phyloP scores from a whole-genome alignment of 805 yeast species.

The Clavispora carvajalis region DNA sequence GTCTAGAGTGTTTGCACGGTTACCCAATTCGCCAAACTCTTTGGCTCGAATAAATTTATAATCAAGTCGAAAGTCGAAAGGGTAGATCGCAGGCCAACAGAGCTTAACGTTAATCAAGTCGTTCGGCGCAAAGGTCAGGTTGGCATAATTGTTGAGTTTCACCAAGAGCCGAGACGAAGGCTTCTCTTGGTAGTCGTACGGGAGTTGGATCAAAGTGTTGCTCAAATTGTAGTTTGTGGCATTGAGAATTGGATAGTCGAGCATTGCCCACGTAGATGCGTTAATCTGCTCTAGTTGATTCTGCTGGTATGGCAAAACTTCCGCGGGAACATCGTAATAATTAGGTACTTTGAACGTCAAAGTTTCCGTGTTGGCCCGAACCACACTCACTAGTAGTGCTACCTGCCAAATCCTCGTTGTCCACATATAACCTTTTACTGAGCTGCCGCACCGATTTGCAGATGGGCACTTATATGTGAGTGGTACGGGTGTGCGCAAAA shows the following conservation, averaged over 20 bases:
- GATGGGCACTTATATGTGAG: background rate
- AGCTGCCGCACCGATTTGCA: background rate
- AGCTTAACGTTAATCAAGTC: conserved; percentile 15
- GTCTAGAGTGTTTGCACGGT: conserved; percentile 6
- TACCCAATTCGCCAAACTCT: conserved; percentile 2
- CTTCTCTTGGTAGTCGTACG: conserved; percentile 8
- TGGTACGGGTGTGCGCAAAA: background rate
- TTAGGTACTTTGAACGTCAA: conserved; percentile 26
- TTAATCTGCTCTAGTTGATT: conserved; percentile 3
- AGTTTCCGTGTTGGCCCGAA: conserved; percentile 36
- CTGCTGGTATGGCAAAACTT: background rate
- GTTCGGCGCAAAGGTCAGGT: conserved; percentile 18
- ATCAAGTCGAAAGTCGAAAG: conserved; percentile 8
- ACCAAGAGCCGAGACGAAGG: conserved; percentile 19
- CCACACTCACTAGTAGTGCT: background rate
- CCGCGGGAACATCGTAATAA: conserved; percentile 27
- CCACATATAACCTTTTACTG: too few relatives aligned
- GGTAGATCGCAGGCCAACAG: conserved; percentile 18
- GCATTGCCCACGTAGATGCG: conserved; percentile 10
- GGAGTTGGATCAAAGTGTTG: conserved; percentile 5
- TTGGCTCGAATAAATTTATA: conserved; percentile 9
- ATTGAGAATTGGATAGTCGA: conserved; percentile 11
- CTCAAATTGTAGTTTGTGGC: conserved; percentile 4
- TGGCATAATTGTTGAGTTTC: conserved; percentile 29
- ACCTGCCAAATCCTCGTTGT: background rate